A percentile compares a stretch with the other conserved stretches of the same genome.
Conservation (phyloP, 2,329 filamentous ascomycete genomes). For the Aspergillus ibericus region DNA sequence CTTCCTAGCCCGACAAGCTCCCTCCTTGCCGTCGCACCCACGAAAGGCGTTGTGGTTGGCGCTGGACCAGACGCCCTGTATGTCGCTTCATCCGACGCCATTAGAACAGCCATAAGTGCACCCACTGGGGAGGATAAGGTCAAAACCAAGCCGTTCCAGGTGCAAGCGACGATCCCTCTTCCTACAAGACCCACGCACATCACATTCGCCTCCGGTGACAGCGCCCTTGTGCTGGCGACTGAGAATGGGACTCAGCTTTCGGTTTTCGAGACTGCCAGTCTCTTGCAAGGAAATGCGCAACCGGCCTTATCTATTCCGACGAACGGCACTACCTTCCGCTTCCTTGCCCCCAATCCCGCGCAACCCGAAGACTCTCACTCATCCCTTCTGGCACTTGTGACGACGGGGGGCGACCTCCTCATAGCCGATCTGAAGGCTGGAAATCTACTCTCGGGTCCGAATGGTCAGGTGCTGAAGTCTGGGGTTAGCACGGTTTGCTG, state of each 20-base stretch:
- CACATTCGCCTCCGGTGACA: conserved; percentile 86
- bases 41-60: conserved; percentile 78
- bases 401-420: conserved; percentile 74
- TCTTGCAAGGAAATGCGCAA: conserved; percentile 66
- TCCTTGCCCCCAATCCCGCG: conserved; percentile 77
- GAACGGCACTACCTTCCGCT: conserved; percentile 70
- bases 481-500: conserved; percentile 83
- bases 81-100: conserved; percentile 72
- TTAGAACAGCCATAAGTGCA: conserved; percentile 71
- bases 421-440: conserved; percentile 76
- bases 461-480: conserved; percentile 66
- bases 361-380: conserved; percentile 53
- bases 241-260: conserved; percentile 78
- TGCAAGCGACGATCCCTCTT: conserved; percentile 71
- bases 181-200: conserved; percentile 80
- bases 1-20: conserved; percentile 76
- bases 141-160: conserved; percentile 69
- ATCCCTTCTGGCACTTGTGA: conserved; percentile 76
- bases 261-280: conserved; percentile 72
- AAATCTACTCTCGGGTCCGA: conserved; percentile 57
- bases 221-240: conserved; percentile 77
- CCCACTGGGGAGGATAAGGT: conserved; percentile 57
- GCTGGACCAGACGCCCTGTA: conserved; percentile 79
- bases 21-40: conserved; percentile 78
- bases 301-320: conserved; percentile 75